These are phyloP conservation scores for Sporothrix brunneoviolacea DNA, from an alignment of 2,329 filamentous ascomycete species.

Conservation along the genomic window DNA sequence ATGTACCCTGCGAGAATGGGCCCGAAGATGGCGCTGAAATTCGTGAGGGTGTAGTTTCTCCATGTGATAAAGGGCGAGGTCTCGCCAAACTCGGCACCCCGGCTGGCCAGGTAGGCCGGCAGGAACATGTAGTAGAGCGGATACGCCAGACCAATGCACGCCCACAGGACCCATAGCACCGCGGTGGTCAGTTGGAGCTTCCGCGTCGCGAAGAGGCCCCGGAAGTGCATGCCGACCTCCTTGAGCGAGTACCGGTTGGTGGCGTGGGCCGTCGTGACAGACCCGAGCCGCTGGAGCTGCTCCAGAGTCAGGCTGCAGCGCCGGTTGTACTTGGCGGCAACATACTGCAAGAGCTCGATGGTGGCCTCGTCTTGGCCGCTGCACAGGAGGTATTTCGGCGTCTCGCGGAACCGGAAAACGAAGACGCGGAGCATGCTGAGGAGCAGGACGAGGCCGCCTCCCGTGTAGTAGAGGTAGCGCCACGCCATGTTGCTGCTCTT, in stretches of 20 bases:
- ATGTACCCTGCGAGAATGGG: background rate
- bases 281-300: constrained; percentile 1
- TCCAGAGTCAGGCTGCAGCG: background rate
- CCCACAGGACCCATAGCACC: constrained; percentile 1
- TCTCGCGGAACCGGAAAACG: constrained; percentile 3
- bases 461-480: constrained; percentile 1
- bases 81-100: constrained; percentile 5
- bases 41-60: constrained; percentile 1
- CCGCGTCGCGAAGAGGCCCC: constrained; percentile 1
- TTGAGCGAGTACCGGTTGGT: background rate
- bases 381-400: constrained; percentile 2
- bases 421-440: background rate
- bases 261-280: constrained; percentile 1
- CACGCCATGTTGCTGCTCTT: constrained; percentile 1
- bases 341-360: background rate
- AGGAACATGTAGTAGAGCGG: background rate
- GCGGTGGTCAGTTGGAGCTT: background rate
- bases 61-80: background rate
- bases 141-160: constrained; percentile 3
- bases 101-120: background rate
- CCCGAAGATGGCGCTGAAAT: constrained; percentile 3
- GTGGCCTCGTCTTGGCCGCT: constrained; percentile 2
- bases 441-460: background rate
- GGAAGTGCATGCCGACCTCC: constrained; percentile 1
- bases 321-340: constrained; percentile 3